Conservation (phyloP, 169 alveolate genomes). For the Babesia gibsoni region DNA sequence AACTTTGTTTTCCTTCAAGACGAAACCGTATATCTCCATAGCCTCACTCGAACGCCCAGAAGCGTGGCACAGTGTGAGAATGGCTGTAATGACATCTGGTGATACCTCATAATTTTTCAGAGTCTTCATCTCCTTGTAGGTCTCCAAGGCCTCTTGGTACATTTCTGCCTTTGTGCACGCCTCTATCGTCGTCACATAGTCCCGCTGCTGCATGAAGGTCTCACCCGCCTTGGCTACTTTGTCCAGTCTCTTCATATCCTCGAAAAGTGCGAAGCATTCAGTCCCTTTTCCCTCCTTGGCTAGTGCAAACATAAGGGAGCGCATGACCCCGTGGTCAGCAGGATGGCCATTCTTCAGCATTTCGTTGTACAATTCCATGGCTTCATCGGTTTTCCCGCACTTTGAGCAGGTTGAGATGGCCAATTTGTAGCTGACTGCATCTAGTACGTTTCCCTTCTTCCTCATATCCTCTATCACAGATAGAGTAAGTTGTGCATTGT, state of each 20-base stretch:
- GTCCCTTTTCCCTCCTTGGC: constrained; percentile 40
- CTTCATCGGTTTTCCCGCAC: constrained; percentile 43
- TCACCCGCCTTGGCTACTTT: constrained; percentile 16
- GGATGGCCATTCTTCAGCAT: constrained; percentile 11
- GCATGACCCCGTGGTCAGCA: constrained; percentile 52
- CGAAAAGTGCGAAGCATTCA: constrained; percentile 10
- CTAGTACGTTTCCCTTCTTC: constrained; percentile 31
- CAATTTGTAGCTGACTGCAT: constrained; percentile 52
- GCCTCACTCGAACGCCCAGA: constrained; percentile 9
- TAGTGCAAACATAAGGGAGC: constrained; percentile 22
- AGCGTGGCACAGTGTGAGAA: constrained; percentile 5
- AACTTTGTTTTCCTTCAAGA: constrained; percentile 2
- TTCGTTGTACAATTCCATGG: constrained; percentile 46
- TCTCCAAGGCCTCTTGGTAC: constrained; percentile 37
- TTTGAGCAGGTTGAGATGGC: constrained; percentile 47
- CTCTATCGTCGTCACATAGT: constrained; percentile 35
- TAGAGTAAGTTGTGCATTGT: constrained; percentile 30
- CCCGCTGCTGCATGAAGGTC: constrained; percentile 9
- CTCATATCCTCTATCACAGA: constrained; percentile 46
- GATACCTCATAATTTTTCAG: not conserved
- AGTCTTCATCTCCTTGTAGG: constrained; percentile 32
- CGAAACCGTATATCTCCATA: constrained; percentile 29
- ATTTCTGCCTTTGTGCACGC: constrained; percentile 38
- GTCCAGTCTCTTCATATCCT: constrained; percentile 35
- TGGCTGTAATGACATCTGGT: not conserved